Evolutionary conservation across 441 rosid species (phyloP).

Genomic region (Euphorbia corollata): DNA sequence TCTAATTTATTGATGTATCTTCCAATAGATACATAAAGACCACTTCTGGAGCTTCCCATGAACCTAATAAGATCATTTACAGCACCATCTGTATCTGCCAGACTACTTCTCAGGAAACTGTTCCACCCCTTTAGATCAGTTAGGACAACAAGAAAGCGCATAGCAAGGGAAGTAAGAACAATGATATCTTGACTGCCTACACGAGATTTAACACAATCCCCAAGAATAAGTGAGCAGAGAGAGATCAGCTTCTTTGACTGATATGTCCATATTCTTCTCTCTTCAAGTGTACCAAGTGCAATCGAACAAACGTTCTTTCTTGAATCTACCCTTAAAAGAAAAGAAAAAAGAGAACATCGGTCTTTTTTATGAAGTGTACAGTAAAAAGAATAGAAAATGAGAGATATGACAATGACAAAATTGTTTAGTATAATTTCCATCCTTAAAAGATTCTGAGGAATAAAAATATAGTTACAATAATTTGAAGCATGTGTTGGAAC

Average conservation of each 20-base stretch:
- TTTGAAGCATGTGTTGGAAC: background rate
- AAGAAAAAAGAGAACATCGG: slow-evolving; percentile 19
- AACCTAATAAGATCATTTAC: slow-evolving; percentile 50
- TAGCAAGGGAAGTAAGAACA: slow-evolving; percentile 50
- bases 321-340: slow-evolving; percentile 44
- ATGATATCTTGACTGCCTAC: slow-evolving; percentile 36
- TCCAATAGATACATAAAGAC: slow-evolving; percentile 59
- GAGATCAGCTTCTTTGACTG: slow-evolving; percentile 62
- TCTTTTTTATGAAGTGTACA: slow-evolving; percentile 9
- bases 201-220: slow-evolving; percentile 39
- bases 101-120: slow-evolving; percentile 30
- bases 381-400: background rate
- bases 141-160: slow-evolving; percentile 61
- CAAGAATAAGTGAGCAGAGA: slow-evolving; percentile 61
- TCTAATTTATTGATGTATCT: slow-evolving; percentile 53
- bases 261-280: slow-evolving; percentile 63
- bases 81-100: slow-evolving; percentile 47
- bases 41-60: slow-evolving; percentile 64
- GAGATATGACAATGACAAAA: slow-evolving; percentile 5
- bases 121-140: slow-evolving; percentile 82
- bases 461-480: slow-evolving; percentile 1
- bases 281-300: slow-evolving; percentile 50
- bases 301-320: slow-evolving; percentile 61
- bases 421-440: background rate
- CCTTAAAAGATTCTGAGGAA: slow-evolving; percentile 1